Evolutionary conservation across 306 rosid genomes (phyloP).

Genomic region (Parietaria judaica): DNA sequence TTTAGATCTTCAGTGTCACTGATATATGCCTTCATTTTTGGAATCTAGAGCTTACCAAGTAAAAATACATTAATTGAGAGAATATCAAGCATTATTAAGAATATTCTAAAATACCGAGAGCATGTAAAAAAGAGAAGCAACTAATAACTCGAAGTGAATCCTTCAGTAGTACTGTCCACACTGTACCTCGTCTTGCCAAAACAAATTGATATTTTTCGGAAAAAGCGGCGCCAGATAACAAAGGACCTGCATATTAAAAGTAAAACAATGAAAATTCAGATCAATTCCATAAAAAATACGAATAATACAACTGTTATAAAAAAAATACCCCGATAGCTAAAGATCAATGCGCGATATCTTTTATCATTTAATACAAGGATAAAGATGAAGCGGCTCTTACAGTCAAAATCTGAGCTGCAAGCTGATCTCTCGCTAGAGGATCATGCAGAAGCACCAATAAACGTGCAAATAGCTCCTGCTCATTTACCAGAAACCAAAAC

Average conservation of each 20-base stretch:
- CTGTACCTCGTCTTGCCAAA: slow-evolving; percentile 97
- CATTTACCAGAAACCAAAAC: slow-evolving; percentile 17
- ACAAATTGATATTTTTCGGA: slow-evolving; percentile 69
- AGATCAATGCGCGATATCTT: background rate
- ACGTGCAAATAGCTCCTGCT: slow-evolving; percentile 86
- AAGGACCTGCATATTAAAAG: slow-evolving; percentile 46
- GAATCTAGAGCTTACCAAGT: slow-evolving; percentile 96
- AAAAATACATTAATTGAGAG: slow-evolving; percentile 31
- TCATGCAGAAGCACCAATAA: slow-evolving; percentile 87
- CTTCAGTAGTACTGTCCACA: background rate
- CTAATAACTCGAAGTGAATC: background rate
- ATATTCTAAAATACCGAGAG: too few relatives aligned
- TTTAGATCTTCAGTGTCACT: slow-evolving; percentile 93
- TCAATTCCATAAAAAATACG: background rate
- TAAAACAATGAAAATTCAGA: too few relatives aligned
- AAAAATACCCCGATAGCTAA: background rate
- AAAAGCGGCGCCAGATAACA: slow-evolving; percentile 81
- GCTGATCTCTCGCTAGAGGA: slow-evolving; percentile 87
- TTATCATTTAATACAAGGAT: background rate
- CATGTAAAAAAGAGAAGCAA: too few relatives aligned
- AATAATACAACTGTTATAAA: background rate
- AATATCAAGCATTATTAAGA: too few relatives aligned
- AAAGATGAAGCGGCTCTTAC: slow-evolving; percentile 36
- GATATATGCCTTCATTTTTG: slow-evolving; percentile 97
- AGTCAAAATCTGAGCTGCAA: slow-evolving; percentile 78